These are phyloP conservation scores for Handroanthus guayacan DNA, from an alignment of 257 asterid genomes.

Conservation along the genomic window DNA sequence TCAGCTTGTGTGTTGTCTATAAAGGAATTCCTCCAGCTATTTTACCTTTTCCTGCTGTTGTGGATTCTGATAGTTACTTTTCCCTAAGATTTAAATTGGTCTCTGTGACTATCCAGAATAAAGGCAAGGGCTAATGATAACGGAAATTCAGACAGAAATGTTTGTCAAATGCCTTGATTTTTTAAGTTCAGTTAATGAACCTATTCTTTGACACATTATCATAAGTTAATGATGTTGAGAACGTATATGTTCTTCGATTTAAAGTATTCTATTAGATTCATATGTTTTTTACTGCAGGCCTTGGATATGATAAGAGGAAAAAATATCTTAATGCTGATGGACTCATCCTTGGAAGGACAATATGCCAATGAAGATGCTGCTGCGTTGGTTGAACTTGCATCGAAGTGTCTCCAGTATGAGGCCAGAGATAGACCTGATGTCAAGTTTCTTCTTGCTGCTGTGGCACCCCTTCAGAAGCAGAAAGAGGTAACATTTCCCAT, in stretches of 20 bases:
- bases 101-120: background rate
- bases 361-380: conserved; percentile 94
- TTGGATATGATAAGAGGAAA: conserved; percentile 91
- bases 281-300: conserved; percentile 50
- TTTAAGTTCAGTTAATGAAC: background rate
- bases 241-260: background rate
- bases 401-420: conserved; percentile 95
- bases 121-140: background rate
- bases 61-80: background rate
- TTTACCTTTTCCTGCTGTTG: background rate
- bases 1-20: conserved; percentile 8
- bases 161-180: background rate
- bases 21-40: background rate
- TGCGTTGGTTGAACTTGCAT: conserved; percentile 90
- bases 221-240: conserved; percentile 10
- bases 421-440: conserved; percentile 90
- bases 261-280: background rate
- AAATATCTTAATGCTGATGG: conserved; percentile 83
- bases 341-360: conserved; percentile 97
- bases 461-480: conserved; percentile 91
- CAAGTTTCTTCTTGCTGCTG: conserved; percentile 82
- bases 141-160: conserved; percentile 11
- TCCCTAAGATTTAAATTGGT: background rate
- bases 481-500: conserved; percentile 53
- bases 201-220: background rate